Evolutionary conservation across 306 rosid genomes (phyloP).

Genomic region (Elaeagnus macrophylla): DNA sequence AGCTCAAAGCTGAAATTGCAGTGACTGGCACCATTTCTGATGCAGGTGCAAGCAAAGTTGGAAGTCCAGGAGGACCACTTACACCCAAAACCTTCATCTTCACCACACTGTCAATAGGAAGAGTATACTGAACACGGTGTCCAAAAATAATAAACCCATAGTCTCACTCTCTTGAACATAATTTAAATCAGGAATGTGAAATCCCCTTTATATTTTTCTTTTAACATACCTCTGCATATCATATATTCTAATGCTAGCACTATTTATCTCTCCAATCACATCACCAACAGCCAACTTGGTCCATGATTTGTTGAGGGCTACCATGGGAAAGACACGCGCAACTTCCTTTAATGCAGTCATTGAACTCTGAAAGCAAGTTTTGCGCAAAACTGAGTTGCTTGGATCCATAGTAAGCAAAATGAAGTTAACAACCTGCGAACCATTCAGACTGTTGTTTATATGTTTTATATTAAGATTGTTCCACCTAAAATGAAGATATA

Average conservation of each 20-base stretch:
- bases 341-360: constrained; percentile 83
- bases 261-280: constrained; percentile 64
- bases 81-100: constrained; percentile 88
- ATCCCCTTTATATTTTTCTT: neutral
- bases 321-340: constrained; percentile 83
- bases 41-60: constrained; percentile 59
- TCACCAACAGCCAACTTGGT: constrained; percentile 93
- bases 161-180: too few species aligned
- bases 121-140: constrained; percentile 12
- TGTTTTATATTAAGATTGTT: constrained; percentile 20
- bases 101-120: constrained; percentile 43
- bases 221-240: constrained; percentile 84
- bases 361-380: constrained; percentile 79
- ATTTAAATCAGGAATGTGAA: neutral
- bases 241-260: constrained; percentile 66
- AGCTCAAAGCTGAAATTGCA: constrained; percentile 85
- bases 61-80: constrained; percentile 99
- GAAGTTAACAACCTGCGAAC: constrained; percentile 79
- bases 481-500: neutral
- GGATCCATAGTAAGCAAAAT: constrained; percentile 88
- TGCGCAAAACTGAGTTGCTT: constrained; percentile 91
- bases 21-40: constrained; percentile 47
- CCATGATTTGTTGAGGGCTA: constrained; percentile 79
- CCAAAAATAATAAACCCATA: too few species aligned
- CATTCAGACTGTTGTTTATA: constrained; percentile 44